Evolutionary conservation across 2,329 filamentous ascomycete species (phyloP), one percentile per base, ranked within the genome.

Genomic region (Ophiosphaerella narmari): DNA sequence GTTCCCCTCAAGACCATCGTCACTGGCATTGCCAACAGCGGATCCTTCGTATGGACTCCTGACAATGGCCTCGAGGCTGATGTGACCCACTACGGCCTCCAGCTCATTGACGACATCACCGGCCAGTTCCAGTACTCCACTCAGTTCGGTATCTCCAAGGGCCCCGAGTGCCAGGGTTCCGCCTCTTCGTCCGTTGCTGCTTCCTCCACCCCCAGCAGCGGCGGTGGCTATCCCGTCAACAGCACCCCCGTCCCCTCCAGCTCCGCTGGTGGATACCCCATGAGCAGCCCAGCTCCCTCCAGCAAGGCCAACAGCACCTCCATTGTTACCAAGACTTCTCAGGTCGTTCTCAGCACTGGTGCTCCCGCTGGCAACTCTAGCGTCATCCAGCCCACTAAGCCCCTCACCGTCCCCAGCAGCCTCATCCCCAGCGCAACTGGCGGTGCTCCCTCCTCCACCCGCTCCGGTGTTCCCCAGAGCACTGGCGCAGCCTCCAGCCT

Each of bases 71-170:
- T 86, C 52, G 74, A 77, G 62, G 66, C 60, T 26, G 78, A 81
- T 54, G 67, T 66, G 55, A 78, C 76, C 60, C 79, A 77, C 72
- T 86, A 86, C 73, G 84, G 84, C 54, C 75, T 87, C 65, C 77
- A 85, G 68, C 72, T 87, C 62, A 82, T 86, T 59, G 82, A 81
- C 57, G 81, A 85, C 64, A 75, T 76, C 42, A 82, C 77, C 55
- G 82, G 83, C 67, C 72, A 80, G 66, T 86, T 83, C 78, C 84
- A 86, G 63, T 73, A 69, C 63, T 81, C 79, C 37, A 82, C 81
- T 50, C 83, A 86, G 70, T 86, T 86, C 75, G 84, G 84, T 62
- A 78, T 87, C 74, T 76, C 74, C 53, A 80, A 80, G 65, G 58
- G 67, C 39, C 51, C 68, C 46, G 45, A 48, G 38, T 73, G 62